Evolutionary conservation across 2,329 filamentous ascomycete species (phyloP), one percentile per base, ranked within the genome.

Genomic region (Hymenoscyphus infarciens): DNA sequence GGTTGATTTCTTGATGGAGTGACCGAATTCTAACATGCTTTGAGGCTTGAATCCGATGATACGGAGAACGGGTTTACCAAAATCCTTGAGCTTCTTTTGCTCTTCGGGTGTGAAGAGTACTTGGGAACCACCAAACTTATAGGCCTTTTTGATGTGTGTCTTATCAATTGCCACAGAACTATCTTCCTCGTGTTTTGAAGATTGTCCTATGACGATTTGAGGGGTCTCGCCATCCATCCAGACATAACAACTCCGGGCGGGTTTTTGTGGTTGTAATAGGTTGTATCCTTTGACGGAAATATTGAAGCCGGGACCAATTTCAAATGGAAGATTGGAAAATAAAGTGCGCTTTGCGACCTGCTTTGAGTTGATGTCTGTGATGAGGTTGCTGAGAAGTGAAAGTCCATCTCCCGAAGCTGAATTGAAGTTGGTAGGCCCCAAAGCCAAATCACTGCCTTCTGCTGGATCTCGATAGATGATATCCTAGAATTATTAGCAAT

Each of bases 211-310:
- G 0, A 86, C 93, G 62, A 98, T 88, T 72, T 97, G 89, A 0
- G 91, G 84, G 66, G 86, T 87, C 72, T 97, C 93, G n/a, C 90
- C 91, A 25, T 89, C 89, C 0, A 95, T 80, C 83, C 90, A 98
- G 66, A 99, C 86, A 72, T 92, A 98, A 72, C 90, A 94, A 52
- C 86, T 95, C 58, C 92, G 83, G 3, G 89, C 88, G 13, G 92
- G 89, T 57, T 86, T 84, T 74, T 98, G 94, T 54, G 87, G 86
- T 71, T 97, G 94, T 61, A 97, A 82, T 13, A 97, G 78, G 58
- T 96, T 91, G 77, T 94, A 99, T 5, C 95, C 95, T 71, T 96
- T 97, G 45, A 99, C 88, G 0, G 93, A 93, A 60, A 99, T 97
- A 53, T 83, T 87, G 27, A 99, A 79, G 1, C 87, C 87, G 0